Evolutionary conservation across 192 early-diverging fungal genomes (phyloP), one percentile per base, ranked within the genome.

Genomic region (Coemansia sp.): DNA sequence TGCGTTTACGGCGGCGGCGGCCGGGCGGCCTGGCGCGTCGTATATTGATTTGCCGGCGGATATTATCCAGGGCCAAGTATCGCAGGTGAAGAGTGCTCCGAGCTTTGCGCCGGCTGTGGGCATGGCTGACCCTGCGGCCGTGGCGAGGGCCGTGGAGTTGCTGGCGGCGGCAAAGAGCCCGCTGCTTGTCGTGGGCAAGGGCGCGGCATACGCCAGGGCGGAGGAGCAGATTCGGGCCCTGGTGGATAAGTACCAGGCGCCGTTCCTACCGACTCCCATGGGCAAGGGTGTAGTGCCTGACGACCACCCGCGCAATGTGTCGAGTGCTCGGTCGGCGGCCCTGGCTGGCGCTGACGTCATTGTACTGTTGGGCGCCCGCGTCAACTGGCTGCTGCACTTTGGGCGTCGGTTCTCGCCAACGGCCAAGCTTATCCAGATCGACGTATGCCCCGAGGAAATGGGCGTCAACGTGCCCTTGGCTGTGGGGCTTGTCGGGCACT

Each of bases 381-480:
- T 92, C 37, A 92, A 92, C 71, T 92, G 91, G 91, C 89, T 92
- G 27, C 73, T 92, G 45, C 89, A 91, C 40, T 92, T 89, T 71
- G 91, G 91, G 15, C 62, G 66, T 22, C 82, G 85, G 24, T 91
- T 86, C 73, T 65, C 55, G 22, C 24, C 68, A 18, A 43, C 76
- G 11, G 86, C 87, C n/a, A 86, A 85, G 65, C 80, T 91, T 39
- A 91, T 92, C 68, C 91, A 92, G 60, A 76, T 89, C 38, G 91
- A 92, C 66, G 84, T 92, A 52, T 60, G 65, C 7, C 76, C 89
- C 1, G 91, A 91, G 62, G 90, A 91, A 64, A 71, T 89, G 11
- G 84, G 85, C 43, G 81, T 82, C 79, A 88, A 88, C 59, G 68
- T 75, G 30, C 65, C 75, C 3, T 65, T 80, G 5, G 78, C 76